Evolutionary conservation across 2,329 filamentous ascomycete genomes (phyloP).

Genomic region (Sporothrix pseudoabietina): DNA sequence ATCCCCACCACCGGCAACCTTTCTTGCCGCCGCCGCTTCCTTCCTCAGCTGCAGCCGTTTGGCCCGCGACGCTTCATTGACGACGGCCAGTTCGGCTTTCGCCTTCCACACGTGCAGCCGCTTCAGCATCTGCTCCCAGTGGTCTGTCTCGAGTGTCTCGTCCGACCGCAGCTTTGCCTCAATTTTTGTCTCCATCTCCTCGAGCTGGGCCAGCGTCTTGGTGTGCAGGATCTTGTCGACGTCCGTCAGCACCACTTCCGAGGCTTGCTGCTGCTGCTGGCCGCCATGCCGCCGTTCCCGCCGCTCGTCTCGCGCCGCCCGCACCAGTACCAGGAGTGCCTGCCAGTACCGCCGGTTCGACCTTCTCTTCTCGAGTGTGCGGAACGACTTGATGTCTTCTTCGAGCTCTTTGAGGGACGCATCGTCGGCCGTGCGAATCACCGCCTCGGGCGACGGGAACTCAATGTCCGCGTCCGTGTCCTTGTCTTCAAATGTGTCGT

Average conservation of each 20-base stretch:
- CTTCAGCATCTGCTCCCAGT: constrained; percentile 90
- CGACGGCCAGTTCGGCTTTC: constrained; percentile 76
- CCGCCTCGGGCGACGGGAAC: constrained; percentile 75
- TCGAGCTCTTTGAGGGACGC: constrained; percentile 73
- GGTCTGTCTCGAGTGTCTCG: constrained; percentile 93
- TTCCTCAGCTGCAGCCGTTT: constrained; percentile 70
- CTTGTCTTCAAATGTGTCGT: constrained; percentile 83
- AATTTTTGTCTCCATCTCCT: constrained; percentile 84
- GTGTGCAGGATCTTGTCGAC: constrained; percentile 84
- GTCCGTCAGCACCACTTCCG: constrained; percentile 70
- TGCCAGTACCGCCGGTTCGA: constrained; percentile 90
- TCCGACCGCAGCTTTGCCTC: constrained; percentile 81
- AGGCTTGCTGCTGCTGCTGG: constrained; percentile 73
- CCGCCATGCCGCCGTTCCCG: constrained; percentile 40
- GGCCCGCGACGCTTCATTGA: constrained; percentile 74
- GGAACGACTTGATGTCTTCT: constrained; percentile 77
- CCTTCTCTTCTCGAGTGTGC: constrained; percentile 74
- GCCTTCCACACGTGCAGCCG: constrained; percentile 90
- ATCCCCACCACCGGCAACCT: background rate
- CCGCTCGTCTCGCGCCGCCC: constrained; percentile 69
- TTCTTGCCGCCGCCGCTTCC: constrained; percentile 39
- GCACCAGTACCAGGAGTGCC: constrained; percentile 82
- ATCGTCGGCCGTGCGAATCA: constrained; percentile 70
- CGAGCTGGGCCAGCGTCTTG: constrained; percentile 85
- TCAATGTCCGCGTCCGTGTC: constrained; percentile 72